Evolutionary conservation across 2,329 filamentous ascomycete genomes (phyloP).

Genomic region (Fusarium metavorans): DNA sequence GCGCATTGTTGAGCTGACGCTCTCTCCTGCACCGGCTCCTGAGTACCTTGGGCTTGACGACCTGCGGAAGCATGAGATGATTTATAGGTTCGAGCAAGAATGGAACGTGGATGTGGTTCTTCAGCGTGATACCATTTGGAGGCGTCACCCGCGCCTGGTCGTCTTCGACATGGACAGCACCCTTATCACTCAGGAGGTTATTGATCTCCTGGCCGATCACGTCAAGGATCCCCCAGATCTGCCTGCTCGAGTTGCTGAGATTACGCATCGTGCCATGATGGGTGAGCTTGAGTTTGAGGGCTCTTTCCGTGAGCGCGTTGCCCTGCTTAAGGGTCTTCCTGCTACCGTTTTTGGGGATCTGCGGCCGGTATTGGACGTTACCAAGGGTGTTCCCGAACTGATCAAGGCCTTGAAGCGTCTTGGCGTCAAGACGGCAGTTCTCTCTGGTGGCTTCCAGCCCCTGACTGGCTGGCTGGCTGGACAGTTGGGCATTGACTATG

Average conservation of each 20-base stretch:
- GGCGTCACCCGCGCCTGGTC: conserved; percentile 84
- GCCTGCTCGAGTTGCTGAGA: conserved; percentile 85
- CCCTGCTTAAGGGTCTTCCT: conserved; percentile 83
- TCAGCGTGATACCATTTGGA: conserved; percentile 78
- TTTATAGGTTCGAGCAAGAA: conserved; percentile 87
- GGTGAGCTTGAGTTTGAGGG: conserved; percentile 93
- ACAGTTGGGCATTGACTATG: conserved; percentile 86
- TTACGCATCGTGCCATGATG: conserved; percentile 94
- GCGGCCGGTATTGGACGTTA: conserved; percentile 80
- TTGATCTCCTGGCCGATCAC: conserved; percentile 90
- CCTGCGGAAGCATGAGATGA: conserved; percentile 81
- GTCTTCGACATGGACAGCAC: conserved; percentile 99
- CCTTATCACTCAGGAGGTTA: conserved; percentile 96
- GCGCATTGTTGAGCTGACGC: conserved; percentile 73
- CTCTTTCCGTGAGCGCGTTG: conserved; percentile 84
- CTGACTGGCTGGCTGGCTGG: conserved; percentile 87
- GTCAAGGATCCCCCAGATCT: conserved; percentile 77
- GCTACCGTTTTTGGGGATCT: conserved; percentile 83
- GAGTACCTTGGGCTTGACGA: conserved; percentile 76
- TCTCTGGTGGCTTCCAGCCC: conserved; percentile 93
- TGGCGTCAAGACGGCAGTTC: conserved; percentile 88
- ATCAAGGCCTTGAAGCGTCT: conserved; percentile 79
- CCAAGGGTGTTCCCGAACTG: conserved; percentile 81
- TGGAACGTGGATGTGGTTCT: conserved; percentile 90
- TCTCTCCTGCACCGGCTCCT: conserved; percentile 70